phyloP scores from a whole-genome alignment of 106 monocot genomes.

The Dendrobium catenatum region DNA sequence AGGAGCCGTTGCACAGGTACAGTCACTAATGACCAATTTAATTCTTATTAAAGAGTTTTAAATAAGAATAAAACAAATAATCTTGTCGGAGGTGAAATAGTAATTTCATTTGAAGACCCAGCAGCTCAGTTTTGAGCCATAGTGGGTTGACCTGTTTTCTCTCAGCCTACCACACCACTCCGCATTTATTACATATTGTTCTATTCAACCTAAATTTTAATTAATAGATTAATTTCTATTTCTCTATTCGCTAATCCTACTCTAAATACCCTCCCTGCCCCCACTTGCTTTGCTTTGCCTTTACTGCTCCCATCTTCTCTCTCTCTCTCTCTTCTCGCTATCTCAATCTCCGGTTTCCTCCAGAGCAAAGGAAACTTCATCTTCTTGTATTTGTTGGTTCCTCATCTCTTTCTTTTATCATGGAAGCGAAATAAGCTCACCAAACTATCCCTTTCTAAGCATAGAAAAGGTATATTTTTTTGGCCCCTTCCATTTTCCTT shows the following conservation, averaged over 20 bases:
- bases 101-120: background rate
- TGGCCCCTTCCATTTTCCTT: background rate
- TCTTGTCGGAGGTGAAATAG: background rate
- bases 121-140: too few relatives aligned
- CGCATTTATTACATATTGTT: background rate
- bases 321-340: conserved; percentile 9
- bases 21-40: too few relatives aligned
- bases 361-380: background rate
- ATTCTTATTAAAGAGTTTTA: too few relatives aligned
- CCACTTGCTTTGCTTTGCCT: conserved; percentile 16
- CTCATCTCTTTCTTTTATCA: background rate
- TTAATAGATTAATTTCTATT: too few relatives aligned
- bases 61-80: background rate
- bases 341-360: conserved; percentile 1
- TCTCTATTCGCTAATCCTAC: too few relatives aligned
- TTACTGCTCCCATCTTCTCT: conserved; percentile 18
- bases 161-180: too few relatives aligned
- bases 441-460: background rate
- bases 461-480: conserved; percentile 1
- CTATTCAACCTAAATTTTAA: background rate
- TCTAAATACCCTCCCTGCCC: background rate
- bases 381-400: background rate
- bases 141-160: too few relatives aligned
- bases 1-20: background rate
- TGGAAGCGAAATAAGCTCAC: conserved; percentile 1